These are phyloP conservation scores for Aspergillus caelatus DNA, from an alignment of 2,329 filamentous ascomycete species.

Conservation along the genomic window DNA sequence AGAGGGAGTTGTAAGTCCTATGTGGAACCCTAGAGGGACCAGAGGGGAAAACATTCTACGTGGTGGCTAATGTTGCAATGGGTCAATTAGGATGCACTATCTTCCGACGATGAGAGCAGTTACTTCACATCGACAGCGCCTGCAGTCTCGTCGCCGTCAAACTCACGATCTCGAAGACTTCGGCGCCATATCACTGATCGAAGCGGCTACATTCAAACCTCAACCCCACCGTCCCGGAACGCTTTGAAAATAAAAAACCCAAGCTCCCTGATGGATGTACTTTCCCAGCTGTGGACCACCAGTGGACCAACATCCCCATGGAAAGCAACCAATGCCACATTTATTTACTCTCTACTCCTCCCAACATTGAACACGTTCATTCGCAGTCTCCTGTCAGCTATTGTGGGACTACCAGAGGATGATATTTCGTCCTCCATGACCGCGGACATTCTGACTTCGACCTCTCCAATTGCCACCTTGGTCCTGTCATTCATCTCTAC, in stretches of 20 bases:
- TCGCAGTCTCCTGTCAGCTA: conserved; percentile 82
- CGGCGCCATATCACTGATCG: conserved; percentile 49
- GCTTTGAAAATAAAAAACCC: conserved; percentile 72
- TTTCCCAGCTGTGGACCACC: conserved; percentile 84
- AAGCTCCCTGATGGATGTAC: conserved; percentile 81
- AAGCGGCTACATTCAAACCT: conserved; percentile 47
- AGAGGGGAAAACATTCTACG: background rate
- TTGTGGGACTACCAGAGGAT: conserved; percentile 87
- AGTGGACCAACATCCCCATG: conserved; percentile 91
- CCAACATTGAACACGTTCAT: conserved; percentile 92
- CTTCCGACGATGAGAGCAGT: conserved; percentile 73
- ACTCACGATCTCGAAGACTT: conserved; percentile 41
- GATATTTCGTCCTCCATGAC: conserved; percentile 59
- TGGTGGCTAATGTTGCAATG: background rate
- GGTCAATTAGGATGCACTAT: conserved; percentile 41
- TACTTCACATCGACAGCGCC: conserved; percentile 75
- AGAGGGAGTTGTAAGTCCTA: conserved; percentile 7
- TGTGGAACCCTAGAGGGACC: background rate
- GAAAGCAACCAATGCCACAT: conserved; percentile 91
- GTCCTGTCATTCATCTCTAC: conserved; percentile 70
- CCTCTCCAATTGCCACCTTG: conserved; percentile 80
- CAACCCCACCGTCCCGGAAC: conserved; percentile 52
- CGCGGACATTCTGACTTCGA: conserved; percentile 74
- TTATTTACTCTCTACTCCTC: conserved; percentile 84
- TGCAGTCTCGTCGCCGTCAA: conserved; percentile 44